Evolutionary conservation across 148 eudicot species (phyloP), one percentile per base, ranked within the genome.

Genomic region (Dysphania ambrosioides): DNA sequence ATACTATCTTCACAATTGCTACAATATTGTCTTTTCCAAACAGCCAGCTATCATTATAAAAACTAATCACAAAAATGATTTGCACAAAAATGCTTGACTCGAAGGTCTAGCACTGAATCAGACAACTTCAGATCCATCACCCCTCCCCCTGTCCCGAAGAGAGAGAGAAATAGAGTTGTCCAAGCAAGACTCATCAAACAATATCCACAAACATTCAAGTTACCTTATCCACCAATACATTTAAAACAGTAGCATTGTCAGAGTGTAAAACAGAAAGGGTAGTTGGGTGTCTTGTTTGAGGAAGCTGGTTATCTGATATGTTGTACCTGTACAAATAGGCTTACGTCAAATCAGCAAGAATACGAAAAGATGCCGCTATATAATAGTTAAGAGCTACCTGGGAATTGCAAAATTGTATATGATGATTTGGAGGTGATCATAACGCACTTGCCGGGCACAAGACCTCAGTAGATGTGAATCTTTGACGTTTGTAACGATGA

Each of bases 211-310:
- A 10, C 15, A 24, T 59, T 51, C 53, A 68, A 61, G 21, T 78
- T 87, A 95, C 99, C 92, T 80, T 75, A 83, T 95, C 99, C 78
- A 95, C 86, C 82, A 95, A 83, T 75, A 92, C 97, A 79, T 95
- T 92, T 78, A 88, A 67, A 32, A 95, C 94, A 1, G 91, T 90
- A 51, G 85, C 86, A 80, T 75, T 92, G 77, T 90, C 97, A 7
- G 94, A 86, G 49, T 82, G 85, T 69, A 95, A 35, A 66, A 84
- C 90, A 75, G 93, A 87, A 62, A 92, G 79, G 57, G 83, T 82
- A 60, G 93, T 87, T 32, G 91, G 99, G 77, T 95, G 97, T 29
- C 81, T 72, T 41, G 92, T 95, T 77, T 85, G 96, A 23, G 97
- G 99, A 81, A 90, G 88, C 85, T 84, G 83, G 78, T 92, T 75